Evolutionary conservation across 2,329 filamentous ascomycete species (phyloP), one percentile per base, ranked within the genome.

Genomic region (Talaromyces sp.): DNA sequence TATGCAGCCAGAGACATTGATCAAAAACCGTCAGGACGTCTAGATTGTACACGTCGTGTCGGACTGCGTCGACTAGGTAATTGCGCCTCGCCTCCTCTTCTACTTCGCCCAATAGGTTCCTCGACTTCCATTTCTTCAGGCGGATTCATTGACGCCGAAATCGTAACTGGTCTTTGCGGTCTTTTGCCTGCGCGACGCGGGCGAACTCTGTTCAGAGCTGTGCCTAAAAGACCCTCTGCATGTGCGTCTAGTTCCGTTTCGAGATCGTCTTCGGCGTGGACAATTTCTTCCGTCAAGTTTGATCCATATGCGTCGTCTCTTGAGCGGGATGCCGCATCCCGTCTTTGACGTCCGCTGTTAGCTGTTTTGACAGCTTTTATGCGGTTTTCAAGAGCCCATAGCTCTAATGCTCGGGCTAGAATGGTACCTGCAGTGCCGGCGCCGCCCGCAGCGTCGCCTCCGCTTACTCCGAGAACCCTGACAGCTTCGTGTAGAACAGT

Each of bases 401-500:
- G 75, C 62, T 81, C 78, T 39, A 81, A 69, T 0, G 79, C 79
- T 2, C 76, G 75, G 14, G 75, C 76, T 5, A 81, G 71, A 12
- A 81, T 70, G 0, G 79, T 80, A 11, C 78, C 79, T 2, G 79
- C 79, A 55, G 80, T 74, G 1, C 79, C 79, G 3, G 79, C 79
- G 58, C 79, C 79, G 4, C 78, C 78, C 5, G 79, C 77, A 33
- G 76, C 76, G 67, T 81, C 79, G 3, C 78, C 79, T 5, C 79
- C 79, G 56, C 75, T 78, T 0, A 76, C 74, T 2, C 77, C 77
- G 4, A 81, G 66, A 1, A 81, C 76, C 31, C 79, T 74, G n/a
- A 81, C 79, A 6, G 79, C 78, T 75, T 97, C 91, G 69, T 98
- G 95, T 28, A 98, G 80, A 2, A 91, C 87, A 9, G 88, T 83